These are phyloP conservation scores for Starmerella asiatica DNA, from an alignment of 805 yeast genomes.

Conservation along the genomic window DNA sequence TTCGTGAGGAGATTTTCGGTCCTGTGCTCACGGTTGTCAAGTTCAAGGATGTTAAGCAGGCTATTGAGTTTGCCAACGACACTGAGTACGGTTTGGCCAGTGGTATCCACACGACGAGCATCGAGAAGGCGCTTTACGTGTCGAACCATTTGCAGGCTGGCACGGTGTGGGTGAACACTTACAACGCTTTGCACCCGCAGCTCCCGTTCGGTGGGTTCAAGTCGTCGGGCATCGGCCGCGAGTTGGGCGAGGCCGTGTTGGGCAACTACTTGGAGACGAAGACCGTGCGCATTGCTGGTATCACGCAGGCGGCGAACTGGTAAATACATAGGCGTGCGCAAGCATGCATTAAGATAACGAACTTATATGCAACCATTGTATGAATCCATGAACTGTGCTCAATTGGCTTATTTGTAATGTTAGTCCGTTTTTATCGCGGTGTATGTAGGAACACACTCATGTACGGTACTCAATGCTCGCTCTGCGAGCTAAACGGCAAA, in stretches of 20 bases:
- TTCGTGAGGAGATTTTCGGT: slow-evolving; percentile 75
- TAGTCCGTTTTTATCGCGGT: too few species aligned
- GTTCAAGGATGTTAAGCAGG: slow-evolving; percentile 57
- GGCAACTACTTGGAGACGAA: slow-evolving; percentile 59
- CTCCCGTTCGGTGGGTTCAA: slow-evolving; percentile 77
- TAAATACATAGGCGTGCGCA: not conserved
- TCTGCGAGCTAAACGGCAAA: too few species aligned
- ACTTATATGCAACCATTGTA: too few species aligned
- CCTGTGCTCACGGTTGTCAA: slow-evolving; percentile 64
- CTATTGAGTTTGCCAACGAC: slow-evolving; percentile 52
- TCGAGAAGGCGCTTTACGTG: slow-evolving; percentile 49
- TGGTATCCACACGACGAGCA: slow-evolving; percentile 59
- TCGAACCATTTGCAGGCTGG: slow-evolving; percentile 54
- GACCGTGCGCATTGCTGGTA: slow-evolving; percentile 58
- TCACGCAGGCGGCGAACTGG: slow-evolving; percentile 2
- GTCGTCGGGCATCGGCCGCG: slow-evolving; percentile 69
- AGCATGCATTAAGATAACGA: too few species aligned
- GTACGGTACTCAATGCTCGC: not conserved
- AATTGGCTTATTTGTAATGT: too few species aligned
- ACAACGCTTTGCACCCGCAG: slow-evolving; percentile 48
- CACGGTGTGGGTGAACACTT: slow-evolving; percentile 54
- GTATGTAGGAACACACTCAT: too few species aligned
- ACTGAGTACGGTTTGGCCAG: slow-evolving; percentile 72
- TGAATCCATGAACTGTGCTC: too few species aligned
- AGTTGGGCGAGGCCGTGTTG: slow-evolving; percentile 63